A percentile compares a stretch with the other conserved stretches of the same genome.
phyloP scores from a whole-genome alignment of 352 stramenopile genomes.

The Phytophthora rubi region DNA sequence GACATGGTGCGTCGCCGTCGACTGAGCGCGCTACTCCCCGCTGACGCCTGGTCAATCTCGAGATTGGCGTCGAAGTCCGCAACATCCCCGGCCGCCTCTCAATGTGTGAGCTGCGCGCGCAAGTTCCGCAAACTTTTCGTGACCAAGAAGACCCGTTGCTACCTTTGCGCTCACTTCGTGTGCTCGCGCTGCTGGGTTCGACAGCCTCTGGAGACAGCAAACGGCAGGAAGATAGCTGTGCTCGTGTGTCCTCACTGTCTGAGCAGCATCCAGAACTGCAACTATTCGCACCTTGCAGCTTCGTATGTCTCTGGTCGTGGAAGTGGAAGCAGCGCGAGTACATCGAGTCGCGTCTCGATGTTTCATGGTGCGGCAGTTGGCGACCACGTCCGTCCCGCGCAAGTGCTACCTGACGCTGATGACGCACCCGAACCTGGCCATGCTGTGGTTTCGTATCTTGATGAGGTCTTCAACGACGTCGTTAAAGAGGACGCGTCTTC shows the following conservation, averaged over 20 bases:
- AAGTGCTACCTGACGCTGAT: conserved; percentile 19
- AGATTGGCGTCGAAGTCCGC: neutral
- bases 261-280: conserved; percentile 47
- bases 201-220: conserved; percentile 36
- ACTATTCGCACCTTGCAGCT: conserved; percentile 40
- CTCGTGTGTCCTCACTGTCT: conserved; percentile 55
- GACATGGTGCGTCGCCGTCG: conserved; percentile 22
- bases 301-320: conserved; percentile 17
- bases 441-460: conserved; percentile 27
- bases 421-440: conserved; percentile 18
- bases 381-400: conserved; percentile 6
- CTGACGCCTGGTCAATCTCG: conserved; percentile 12
- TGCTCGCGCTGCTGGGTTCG: conserved; percentile 38
- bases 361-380: neutral
- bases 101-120: conserved; percentile 58
- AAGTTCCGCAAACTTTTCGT: conserved; percentile 35
- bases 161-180: conserved; percentile 44
- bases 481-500: neutral
- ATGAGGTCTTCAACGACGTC: conserved; percentile 13
- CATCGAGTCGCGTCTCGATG: conserved; percentile 19
- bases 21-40: conserved; percentile 20
- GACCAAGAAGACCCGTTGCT: conserved; percentile 41
- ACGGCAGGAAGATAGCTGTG: conserved; percentile 37
- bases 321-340: conserved; percentile 26
- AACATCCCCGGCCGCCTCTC: conserved; percentile 2